Percentiles rank a stretch among this genome's conserved stretches.
Conservation (phyloP, 1,139 yeast species). For the Candida labiduridarum region DNA sequence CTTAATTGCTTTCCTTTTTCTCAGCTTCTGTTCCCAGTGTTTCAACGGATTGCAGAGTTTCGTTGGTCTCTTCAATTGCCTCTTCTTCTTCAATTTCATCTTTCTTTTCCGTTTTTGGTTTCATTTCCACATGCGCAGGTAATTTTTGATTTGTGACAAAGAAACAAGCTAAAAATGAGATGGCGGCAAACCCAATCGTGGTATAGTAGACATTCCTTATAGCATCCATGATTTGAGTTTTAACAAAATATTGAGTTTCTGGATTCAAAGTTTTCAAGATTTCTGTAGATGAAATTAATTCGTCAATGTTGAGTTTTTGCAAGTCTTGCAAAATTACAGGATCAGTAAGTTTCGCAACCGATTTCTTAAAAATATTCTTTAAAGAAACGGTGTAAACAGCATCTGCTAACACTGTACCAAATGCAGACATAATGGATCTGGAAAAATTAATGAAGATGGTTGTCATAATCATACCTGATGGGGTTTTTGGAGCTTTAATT, state of each 20-base stretch:
- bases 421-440: slow-evolving; percentile 33
- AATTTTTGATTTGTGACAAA: slow-evolving; percentile 32
- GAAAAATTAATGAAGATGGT: slow-evolving; percentile 35
- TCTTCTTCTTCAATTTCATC: not conserved
- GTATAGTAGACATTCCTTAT: slow-evolving; percentile 37
- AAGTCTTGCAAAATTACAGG: slow-evolving; percentile 23
- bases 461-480: slow-evolving; percentile 41
- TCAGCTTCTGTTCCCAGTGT: not conserved
- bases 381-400: slow-evolving; percentile 36
- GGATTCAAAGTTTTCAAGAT: slow-evolving; percentile 25
- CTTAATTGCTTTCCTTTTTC: not conserved
- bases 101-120: not conserved
- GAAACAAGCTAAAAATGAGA: slow-evolving; percentile 23
- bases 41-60: not conserved
- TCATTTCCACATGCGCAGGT: slow-evolving; percentile 20
- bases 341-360: slow-evolving; percentile 21
- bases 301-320: slow-evolving; percentile 12
- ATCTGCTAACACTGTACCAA: slow-evolving; percentile 36
- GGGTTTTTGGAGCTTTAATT: slow-evolving; percentile 37
- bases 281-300: slow-evolving; percentile 24
- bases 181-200: slow-evolving; percentile 28
- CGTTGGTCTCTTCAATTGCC: not conserved
- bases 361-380: slow-evolving; percentile 19
- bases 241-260: slow-evolving; percentile 28
- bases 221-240: slow-evolving; percentile 30